Percentiles rank a stretch among this genome's conserved stretches.
phyloP scores from a whole-genome alignment of 2,329 filamentous ascomycete genomes.

The Ceratocystis destructans region DNA sequence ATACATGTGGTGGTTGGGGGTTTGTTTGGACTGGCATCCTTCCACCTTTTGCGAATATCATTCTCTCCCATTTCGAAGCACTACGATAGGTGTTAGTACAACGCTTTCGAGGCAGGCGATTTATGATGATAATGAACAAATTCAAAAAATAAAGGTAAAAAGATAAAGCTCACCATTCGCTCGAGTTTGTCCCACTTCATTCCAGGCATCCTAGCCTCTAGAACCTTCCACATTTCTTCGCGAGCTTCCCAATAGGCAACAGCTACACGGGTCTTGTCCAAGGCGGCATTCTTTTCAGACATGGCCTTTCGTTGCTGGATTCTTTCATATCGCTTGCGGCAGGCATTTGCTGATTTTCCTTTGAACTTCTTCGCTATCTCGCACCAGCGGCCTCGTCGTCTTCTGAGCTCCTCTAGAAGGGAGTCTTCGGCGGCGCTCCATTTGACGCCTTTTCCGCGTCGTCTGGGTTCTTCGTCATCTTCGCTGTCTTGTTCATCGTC shows the following conservation, averaged over 20 bases:
- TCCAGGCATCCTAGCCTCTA: slow-evolving; percentile 54
- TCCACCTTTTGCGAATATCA: slow-evolving; percentile 16
- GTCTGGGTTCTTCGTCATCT: slow-evolving; percentile 9
- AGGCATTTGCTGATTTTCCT: slow-evolving; percentile 66
- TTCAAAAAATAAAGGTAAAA: neutral
- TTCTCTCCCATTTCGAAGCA: slow-evolving; percentile 19
- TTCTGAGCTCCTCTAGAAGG: slow-evolving; percentile 12
- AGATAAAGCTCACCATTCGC: slow-evolving; percentile 37
- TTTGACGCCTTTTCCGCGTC: slow-evolving; percentile 47
- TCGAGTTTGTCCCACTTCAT: slow-evolving; percentile 68
- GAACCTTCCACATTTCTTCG: slow-evolving; percentile 65
- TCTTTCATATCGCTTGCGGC: slow-evolving; percentile 76
- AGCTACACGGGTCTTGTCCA: slow-evolving; percentile 53
- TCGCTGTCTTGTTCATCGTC: slow-evolving; percentile 8
- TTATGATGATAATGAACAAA: no score
- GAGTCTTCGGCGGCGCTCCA: slow-evolving; percentile 64
- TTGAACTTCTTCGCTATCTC: slow-evolving; percentile 44
- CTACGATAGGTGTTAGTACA: slow-evolving; percentile 11
- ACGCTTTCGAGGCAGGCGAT: neutral
- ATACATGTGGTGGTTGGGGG: neutral
- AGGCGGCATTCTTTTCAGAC: slow-evolving; percentile 29
- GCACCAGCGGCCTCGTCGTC: slow-evolving; percentile 17
- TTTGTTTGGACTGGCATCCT: slow-evolving; percentile 8
- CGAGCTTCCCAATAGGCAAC: slow-evolving; percentile 67
- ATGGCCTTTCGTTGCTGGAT: slow-evolving; percentile 58